Base-by-base conservation (phyloP, 2,329 filamentous ascomycete genomes). In the Cladosporium halotolerans region DNA sequence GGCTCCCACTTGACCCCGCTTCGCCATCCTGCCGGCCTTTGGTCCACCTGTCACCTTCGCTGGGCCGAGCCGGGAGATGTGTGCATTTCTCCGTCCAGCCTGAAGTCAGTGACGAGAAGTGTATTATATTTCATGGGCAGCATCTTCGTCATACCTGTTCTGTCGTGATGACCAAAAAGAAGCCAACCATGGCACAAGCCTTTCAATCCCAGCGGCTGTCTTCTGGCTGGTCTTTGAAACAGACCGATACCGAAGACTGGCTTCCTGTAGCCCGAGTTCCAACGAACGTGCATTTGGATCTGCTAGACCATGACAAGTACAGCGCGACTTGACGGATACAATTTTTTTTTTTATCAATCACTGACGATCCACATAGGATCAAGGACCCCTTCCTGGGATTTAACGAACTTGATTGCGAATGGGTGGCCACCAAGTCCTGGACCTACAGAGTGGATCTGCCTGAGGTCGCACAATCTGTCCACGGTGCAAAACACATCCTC, bases 321-420 rank as follows among this genome's bases (percentile, higher is more conserved):
- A 69, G 39, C 14, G 19, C 2, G 3, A 9, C 11, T 28, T n/a
- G n/a, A n/a, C n/a, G n/a, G n/a, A n/a, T n/a, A n/a, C n/a, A n/a
- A n/a, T n/a, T n/a, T 13, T 2, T 13, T 10, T n/a, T 9, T 9
- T 43, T 9, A 10, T 16, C n/a, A 2, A 31, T 52, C 68, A 44
- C 55, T 45, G 23, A 44, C 33, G 36, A 2, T 32, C n/a, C 10
- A 46, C 6, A 49, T 59, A 77, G 74, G 54, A 77, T 77, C 38
- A 72, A 72, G 10, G 75, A 78, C 60, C 75, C 76, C 0, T 77
- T 76, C 59, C 63, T 76, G 4, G 76, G 72, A 39, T 76, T 75
- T 68, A 78, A 77, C 57, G 76, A 77, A 62, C 65, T 75, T 50
- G 66, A 73, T 46, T 72, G 72, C 45, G 70, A 77, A 63, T 77